These are phyloP conservation scores for Aquilaria malaccensis DNA, from an alignment of 345 rosid genomes.

Conservation along the genomic window DNA sequence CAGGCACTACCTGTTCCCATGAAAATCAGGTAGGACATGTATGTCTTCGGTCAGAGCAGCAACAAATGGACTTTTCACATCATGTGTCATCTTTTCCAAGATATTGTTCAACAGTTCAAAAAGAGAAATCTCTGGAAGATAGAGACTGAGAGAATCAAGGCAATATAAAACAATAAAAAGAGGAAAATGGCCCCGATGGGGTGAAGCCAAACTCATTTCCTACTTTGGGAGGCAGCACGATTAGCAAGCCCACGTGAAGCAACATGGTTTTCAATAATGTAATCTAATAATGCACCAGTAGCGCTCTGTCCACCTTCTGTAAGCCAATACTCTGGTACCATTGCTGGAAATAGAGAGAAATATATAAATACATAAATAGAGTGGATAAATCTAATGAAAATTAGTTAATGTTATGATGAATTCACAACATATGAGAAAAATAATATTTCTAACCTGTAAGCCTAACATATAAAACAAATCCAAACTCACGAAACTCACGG, in stretches of 20 bases:
- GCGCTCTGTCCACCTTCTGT: constrained; percentile 99
- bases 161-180: neutral
- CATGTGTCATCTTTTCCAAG: constrained; percentile 48
- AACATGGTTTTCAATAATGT: constrained; percentile 74
- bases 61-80: constrained; percentile 59
- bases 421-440: neutral
- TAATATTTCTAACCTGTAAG: constrained; percentile 1
- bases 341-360: constrained; percentile 37
- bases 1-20: constrained; percentile 70
- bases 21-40: constrained; percentile 87
- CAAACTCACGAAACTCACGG: neutral
- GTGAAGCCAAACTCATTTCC: constrained; percentile 9
- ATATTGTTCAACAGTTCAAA: constrained; percentile 65
- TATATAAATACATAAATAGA: constrained; percentile 1
- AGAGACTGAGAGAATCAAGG: constrained; percentile 8
- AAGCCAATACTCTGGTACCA: constrained; percentile 94
- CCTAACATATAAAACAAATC: neutral
- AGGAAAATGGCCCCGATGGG: neutral
- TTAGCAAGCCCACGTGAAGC: constrained; percentile 90
- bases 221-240: constrained; percentile 87
- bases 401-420: too few relatives aligned
- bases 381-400: too few relatives aligned
- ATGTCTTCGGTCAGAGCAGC: constrained; percentile 73
- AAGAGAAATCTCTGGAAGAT: constrained; percentile 57
- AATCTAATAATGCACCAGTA: constrained; percentile 89